Conservation (phyloP, 139 green algal genomes). For the Coelastrella sp. region DNA sequence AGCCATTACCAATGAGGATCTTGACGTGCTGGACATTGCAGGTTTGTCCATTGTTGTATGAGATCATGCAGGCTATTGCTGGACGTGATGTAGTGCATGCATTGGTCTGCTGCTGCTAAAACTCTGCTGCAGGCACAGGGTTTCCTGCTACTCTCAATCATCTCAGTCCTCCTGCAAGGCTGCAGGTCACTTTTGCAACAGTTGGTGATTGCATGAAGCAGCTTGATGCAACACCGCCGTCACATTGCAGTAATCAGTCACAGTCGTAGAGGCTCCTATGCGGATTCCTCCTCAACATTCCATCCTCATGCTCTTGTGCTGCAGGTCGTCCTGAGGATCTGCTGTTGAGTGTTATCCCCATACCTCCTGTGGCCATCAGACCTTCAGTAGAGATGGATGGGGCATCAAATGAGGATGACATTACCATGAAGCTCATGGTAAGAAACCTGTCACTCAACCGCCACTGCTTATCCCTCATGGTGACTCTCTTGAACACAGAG, state of each 20-base stretch:
- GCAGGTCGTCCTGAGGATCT: conserved; percentile 46
- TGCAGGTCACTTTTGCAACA: no score
- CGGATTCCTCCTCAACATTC: background rate
- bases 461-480: no score
- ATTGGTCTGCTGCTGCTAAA: background rate
- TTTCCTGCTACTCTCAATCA: no score
- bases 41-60: no score
- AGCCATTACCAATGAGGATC: conserved; percentile 77
- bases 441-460: background rate
- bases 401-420: conserved; percentile 98
- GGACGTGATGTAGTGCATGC: background rate
- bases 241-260: no score
- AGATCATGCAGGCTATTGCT: no score
- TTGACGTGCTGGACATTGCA: conserved; percentile 75
- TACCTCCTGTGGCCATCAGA: conserved; percentile 96
- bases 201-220: no score
- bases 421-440: conserved; percentile 97
- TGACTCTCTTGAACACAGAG: no score
- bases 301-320: background rate
- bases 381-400: conserved; percentile 98
- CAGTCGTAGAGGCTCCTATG: no score
- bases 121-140: no score
- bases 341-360: conserved; percentile 68
- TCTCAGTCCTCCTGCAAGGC: no score
- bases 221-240: no score